Conservation (phyloP, 148 eudicot species). For the Silene conica region DNA sequence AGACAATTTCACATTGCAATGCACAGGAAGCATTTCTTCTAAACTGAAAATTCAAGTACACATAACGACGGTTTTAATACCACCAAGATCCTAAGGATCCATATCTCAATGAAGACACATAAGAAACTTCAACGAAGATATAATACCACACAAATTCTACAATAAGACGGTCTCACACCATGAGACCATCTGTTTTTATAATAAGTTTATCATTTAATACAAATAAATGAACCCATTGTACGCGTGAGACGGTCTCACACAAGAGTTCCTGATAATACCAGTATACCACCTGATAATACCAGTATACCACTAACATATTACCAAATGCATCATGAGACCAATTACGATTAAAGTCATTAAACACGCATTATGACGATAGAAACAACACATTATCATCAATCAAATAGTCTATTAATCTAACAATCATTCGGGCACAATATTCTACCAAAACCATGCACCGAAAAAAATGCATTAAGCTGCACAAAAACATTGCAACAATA, state of each 20-base stretch:
- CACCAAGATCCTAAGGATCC: background rate
- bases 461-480: background rate
- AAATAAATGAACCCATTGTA: too few relatives aligned
- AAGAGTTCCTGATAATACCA: too few relatives aligned
- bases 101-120: background rate
- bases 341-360: background rate
- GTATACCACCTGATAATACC: too few relatives aligned
- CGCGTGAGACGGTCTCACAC: too few relatives aligned
- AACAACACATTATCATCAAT: too few relatives aligned
- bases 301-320: background rate
- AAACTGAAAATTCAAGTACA: background rate
- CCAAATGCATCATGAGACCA: conserved; percentile 3
- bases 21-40: background rate
- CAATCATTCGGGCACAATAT: background rate
- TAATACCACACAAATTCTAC: too few relatives aligned
- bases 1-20: too few relatives aligned
- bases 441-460: background rate
- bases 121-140: background rate
- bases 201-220: too few relatives aligned
- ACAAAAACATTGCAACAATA: background rate
- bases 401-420: background rate
- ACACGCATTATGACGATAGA: background rate
- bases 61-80: background rate
- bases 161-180: too few relatives aligned
- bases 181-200: too few relatives aligned